A percentile compares a stretch with the other conserved stretches of the same genome.
phyloP scores from a whole-genome alignment of 139 green algal species.

The Trebouxia sp. region DNA sequence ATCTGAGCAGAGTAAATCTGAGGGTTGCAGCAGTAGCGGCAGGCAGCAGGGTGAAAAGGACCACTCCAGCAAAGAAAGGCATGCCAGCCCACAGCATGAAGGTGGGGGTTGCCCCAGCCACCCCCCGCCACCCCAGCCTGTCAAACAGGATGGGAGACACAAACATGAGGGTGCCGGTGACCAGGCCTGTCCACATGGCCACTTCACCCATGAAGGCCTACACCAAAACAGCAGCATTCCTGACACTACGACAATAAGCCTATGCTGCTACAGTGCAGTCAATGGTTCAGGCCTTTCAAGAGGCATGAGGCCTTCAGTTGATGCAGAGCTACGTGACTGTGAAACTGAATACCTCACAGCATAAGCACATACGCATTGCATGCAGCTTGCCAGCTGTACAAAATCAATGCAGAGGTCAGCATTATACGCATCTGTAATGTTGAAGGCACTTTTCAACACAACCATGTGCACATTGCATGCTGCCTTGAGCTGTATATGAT shows the following conservation, averaged over 20 bases:
- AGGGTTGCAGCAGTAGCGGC: slow-evolving; percentile 1
- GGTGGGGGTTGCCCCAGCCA: slow-evolving; percentile 74
- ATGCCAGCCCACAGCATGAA: slow-evolving; percentile 59
- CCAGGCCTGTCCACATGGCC: slow-evolving; percentile 81
- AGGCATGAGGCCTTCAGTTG: too few relatives aligned
- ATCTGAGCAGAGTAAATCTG: slow-evolving; percentile 20
- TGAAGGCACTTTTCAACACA: too few relatives aligned
- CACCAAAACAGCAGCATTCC: too few relatives aligned
- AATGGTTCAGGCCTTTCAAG: too few relatives aligned
- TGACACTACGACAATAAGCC: too few relatives aligned
- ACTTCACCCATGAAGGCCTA: slow-evolving; percentile 81
- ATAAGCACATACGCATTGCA: too few relatives aligned
- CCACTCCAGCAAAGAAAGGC: slow-evolving; percentile 79
- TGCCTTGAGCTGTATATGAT: too few relatives aligned
- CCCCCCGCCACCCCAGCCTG: slow-evolving; percentile 73
- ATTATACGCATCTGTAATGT: too few relatives aligned
- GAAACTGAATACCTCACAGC: background rate
- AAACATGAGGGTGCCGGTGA: slow-evolving; percentile 82
- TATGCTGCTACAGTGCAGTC: too few relatives aligned
- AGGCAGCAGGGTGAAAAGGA: slow-evolving; percentile 56
- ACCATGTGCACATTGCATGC: too few relatives aligned
- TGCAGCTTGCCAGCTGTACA: too few relatives aligned
- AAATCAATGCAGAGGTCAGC: too few relatives aligned
- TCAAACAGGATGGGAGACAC: slow-evolving; percentile 84
- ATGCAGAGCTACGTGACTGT: background rate